phyloP scores from a whole-genome alignment of 73 alveolate genomes.

The Diophrys appendiculata region DNA sequence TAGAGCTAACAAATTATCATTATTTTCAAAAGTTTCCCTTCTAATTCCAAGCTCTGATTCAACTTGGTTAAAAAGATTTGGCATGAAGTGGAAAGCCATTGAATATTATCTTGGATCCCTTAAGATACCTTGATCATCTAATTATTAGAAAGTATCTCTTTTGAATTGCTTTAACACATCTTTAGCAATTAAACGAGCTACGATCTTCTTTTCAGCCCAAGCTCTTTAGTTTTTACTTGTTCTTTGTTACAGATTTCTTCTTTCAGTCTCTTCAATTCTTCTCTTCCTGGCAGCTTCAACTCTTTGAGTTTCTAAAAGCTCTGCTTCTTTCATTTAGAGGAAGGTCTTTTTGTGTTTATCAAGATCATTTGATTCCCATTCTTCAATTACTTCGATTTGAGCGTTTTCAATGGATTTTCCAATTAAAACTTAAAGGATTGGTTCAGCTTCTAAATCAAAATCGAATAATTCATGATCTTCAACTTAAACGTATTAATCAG shows the following conservation, averaged over 20 bases:
- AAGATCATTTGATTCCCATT: slow-evolving; percentile 85
- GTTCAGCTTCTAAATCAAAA: slow-evolving; percentile 72
- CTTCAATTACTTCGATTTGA: slow-evolving; percentile 95
- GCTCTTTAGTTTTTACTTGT: slow-evolving; percentile 53
- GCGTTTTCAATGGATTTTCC: slow-evolving; percentile 97
- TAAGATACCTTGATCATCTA: slow-evolving; percentile 40
- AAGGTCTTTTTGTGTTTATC: slow-evolving; percentile 75
- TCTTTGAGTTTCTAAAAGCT: slow-evolving; percentile 94
- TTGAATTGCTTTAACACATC: slow-evolving; percentile 43
- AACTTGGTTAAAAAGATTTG: slow-evolving; percentile 39
- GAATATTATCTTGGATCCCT: slow-evolving; percentile 48
- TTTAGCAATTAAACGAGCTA: slow-evolving; percentile 53
- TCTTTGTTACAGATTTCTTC: slow-evolving; percentile 60
- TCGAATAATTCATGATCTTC: slow-evolving; percentile 78
- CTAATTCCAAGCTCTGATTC: slow-evolving; percentile 23
- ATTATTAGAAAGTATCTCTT: slow-evolving; percentile 43
- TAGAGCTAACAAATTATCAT: slow-evolving; percentile 38
- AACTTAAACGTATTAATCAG: slow-evolving; percentile 71
- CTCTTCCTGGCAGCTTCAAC: slow-evolving; percentile 94
- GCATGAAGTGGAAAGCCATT: slow-evolving; percentile 31
- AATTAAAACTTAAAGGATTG: slow-evolving; percentile 93
- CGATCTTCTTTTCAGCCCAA: slow-evolving; percentile 54
- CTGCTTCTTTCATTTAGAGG: slow-evolving; percentile 79
- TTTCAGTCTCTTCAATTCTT: slow-evolving; percentile 83
- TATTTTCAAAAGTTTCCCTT: slow-evolving; percentile 35